phyloP scores from a whole-genome alignment of 2,329 filamentous ascomycete genomes.

The Alternaria incomplexa region DNA sequence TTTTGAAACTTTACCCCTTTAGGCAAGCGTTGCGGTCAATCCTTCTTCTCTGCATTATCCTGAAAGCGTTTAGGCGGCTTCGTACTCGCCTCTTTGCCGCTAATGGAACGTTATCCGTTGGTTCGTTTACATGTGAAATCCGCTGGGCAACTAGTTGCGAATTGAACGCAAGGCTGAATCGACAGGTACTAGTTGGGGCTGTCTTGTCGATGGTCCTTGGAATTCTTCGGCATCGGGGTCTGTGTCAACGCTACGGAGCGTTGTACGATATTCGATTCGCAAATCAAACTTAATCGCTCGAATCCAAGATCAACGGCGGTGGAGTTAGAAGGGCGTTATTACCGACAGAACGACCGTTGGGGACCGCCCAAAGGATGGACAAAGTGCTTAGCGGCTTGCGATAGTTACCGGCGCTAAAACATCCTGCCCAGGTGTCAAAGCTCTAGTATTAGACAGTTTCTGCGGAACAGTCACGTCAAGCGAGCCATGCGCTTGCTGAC shows the following conservation, averaged over 20 bases:
- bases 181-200: background rate
- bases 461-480: conserved; percentile 2
- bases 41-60: conserved; percentile 1
- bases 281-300: conserved; percentile 2
- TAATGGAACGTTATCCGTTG: conserved; percentile 6
- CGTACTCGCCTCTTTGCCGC: conserved; percentile 2
- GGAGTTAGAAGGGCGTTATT: conserved; percentile 3
- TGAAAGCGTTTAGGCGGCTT: conserved; percentile 11
- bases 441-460: conserved; percentile 18
- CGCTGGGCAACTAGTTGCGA: background rate
- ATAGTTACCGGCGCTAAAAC: conserved; percentile 25
- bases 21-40: conserved; percentile 19
- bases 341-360: conserved; percentile 18
- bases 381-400: conserved; percentile 19
- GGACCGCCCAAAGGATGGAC: conserved; percentile 10
- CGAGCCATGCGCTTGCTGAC: background rate
- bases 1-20: conserved; percentile 9
- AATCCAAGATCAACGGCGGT: background rate
- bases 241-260: background rate
- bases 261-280: background rate
- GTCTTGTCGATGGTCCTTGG: background rate
- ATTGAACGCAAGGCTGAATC: conserved; percentile 10
- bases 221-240: background rate
- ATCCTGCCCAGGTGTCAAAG: conserved; percentile 10
- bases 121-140: conserved; percentile 11